Evolutionary conservation across 768 basidiomycete species (phyloP), one percentile per base, ranked within the genome.

Genomic region (Leccinum boreale): DNA sequence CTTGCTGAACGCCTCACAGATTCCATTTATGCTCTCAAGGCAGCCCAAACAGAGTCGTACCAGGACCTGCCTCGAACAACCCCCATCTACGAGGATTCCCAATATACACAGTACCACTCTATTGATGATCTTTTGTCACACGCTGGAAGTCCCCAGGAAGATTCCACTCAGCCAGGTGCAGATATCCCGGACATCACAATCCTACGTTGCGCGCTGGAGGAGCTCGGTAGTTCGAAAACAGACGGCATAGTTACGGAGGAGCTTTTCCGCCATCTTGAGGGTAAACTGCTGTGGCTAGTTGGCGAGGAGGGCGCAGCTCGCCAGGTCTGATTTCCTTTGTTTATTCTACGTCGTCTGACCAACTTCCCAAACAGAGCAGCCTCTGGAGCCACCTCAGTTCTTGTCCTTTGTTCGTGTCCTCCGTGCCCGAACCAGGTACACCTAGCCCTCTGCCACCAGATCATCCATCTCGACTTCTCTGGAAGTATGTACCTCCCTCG

Each of bases 361-460:
- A 33, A 17, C 19, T 36, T 47, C 24, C 12, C 36, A n/a, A 55
- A 51, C 74, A 84, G 79, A 75, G 66, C 26, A 62, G 65, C n/a
- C 70, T 90, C 23, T 90, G 87, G 86, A 77, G 82, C 35, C 81
- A 81, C 3, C 81, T 81, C 77, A 45, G 79, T 72, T 12, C 79
- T 71, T 71, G 63, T 49, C 76, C 83, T 2, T 63, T 82, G 11
- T 91, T 87, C 60, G 71, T 63, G n/a, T 81, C 78, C 49, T 67
- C 62, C 44, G 33, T 66, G 60, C 57, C 65, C 21, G 51, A 61
- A 55, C 21, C 58, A 33, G 36, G 46, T 10, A 19, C 50, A n/a
- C 3, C 58, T 29, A 23, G 11, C 58, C 50, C 36, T 45, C 52
- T 58, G 10, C 53, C 56, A 24, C 53, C 50, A 12, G 60, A 63